phyloP scores from a whole-genome alignment of 192 early-diverging fungal species.

The Glomus cerebriforme region DNA sequence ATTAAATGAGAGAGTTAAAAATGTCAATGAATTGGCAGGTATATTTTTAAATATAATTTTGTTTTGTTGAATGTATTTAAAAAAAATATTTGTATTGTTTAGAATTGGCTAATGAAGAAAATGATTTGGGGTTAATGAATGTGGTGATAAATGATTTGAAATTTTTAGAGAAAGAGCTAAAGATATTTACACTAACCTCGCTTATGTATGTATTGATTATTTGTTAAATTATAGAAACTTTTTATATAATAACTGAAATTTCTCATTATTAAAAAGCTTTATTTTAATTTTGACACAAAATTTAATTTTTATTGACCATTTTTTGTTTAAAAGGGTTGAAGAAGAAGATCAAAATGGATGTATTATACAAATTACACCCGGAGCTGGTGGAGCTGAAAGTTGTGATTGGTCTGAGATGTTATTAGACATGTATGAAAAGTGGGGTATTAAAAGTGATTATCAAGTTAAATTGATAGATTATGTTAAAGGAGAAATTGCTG shows the following conservation, averaged over 20 bases:
- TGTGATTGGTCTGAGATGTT: slow-evolving; percentile 11
- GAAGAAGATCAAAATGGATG: slow-evolving; percentile 22
- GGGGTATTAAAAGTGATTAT: slow-evolving; percentile 19
- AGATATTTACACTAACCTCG: background rate
- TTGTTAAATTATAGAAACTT: background rate
- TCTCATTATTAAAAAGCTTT: too few relatives aligned
- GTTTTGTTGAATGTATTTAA: background rate
- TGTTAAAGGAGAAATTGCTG: slow-evolving; percentile 2
- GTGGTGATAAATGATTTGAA: background rate
- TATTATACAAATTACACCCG: slow-evolving; percentile 20
- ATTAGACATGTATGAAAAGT: slow-evolving; percentile 12
- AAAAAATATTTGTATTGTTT: background rate
- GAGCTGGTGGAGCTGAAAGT: slow-evolving; percentile 18
- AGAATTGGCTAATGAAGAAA: slow-evolving; percentile 19
- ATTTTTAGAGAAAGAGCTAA: background rate
- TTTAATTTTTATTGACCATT: background rate
- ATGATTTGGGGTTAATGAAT: slow-evolving; percentile 11
- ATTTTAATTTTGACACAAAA: too few relatives aligned
- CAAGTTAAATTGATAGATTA: slow-evolving; percentile 13
- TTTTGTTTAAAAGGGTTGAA: background rate
- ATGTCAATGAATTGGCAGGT: slow-evolving; percentile 14
- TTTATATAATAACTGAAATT: background rate
- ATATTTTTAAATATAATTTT: background rate
- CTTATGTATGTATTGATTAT: slow-evolving; percentile 1
- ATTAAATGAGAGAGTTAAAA: background rate